phyloP scores from a whole-genome alignment of 2,329 filamentous ascomycete species.

The Calonectria pseudoreteaudii region DNA sequence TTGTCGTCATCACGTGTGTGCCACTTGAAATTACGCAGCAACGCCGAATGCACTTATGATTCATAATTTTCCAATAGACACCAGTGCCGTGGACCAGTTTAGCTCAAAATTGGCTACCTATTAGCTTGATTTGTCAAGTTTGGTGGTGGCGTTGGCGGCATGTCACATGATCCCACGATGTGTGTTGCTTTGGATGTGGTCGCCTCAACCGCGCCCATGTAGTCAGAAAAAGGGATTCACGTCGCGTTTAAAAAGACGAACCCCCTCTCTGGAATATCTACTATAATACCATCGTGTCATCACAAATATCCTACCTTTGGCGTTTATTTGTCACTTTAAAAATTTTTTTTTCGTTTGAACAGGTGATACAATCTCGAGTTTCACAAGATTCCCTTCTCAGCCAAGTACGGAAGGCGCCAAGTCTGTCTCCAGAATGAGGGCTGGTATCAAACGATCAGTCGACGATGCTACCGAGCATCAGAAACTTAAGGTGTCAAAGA shows the following conservation, averaged over 20 bases:
- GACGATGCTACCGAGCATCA: slow-evolving; percentile 30
- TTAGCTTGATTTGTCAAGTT: slow-evolving; percentile 1
- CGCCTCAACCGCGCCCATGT: slow-evolving; percentile 32
- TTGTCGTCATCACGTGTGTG: neutral
- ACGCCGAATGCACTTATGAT: neutral
- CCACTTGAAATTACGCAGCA: neutral
- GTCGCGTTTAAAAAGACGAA: slow-evolving; percentile 20
- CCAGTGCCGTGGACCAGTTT: neutral
- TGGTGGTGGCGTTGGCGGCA: neutral
- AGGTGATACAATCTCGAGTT: neutral
- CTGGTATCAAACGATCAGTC: slow-evolving; percentile 30
- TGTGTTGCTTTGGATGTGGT: slow-evolving; percentile 45
- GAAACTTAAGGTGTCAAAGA: slow-evolving; percentile 30
- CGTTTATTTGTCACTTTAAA: no score
- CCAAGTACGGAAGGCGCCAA: no score
- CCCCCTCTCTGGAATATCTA: neutral
- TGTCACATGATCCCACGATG: slow-evolving; percentile 46
- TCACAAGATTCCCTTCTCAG: neutral
- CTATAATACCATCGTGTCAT: neutral
- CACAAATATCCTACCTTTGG: neutral
- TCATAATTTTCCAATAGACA: neutral
- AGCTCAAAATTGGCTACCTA: neutral
- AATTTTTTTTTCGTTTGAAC: neutral
- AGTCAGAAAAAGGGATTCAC: slow-evolving; percentile 10
- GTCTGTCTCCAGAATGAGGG: slow-evolving; percentile 24